Conservation (phyloP, 129 eudicot genomes). For the Centrapalus pauciflorus region DNA sequence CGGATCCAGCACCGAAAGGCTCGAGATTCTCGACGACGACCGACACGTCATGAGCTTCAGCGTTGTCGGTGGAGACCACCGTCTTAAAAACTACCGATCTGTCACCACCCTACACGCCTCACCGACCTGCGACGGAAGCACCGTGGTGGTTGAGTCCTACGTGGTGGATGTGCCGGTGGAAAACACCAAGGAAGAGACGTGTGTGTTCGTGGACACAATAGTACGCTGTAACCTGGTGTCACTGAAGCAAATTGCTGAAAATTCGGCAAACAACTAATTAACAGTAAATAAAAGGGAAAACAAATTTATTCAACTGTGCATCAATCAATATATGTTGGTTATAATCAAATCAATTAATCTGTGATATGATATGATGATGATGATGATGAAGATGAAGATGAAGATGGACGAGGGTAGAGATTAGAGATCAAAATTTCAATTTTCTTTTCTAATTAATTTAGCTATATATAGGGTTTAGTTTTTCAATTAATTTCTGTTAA, state of each 20-base stretch:
- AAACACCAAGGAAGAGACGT: conserved; percentile 80
- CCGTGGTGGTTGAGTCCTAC: conserved; percentile 84
- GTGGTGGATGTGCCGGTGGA: conserved; percentile 83
- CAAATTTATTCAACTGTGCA: conserved; percentile 5
- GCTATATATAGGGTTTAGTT: too few relatives aligned
- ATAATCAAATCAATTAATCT: too few relatives aligned
- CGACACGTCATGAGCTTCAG: conserved; percentile 69
- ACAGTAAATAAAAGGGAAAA: conserved; percentile 2
- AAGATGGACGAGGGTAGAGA: too few relatives aligned
- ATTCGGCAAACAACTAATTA: conserved; percentile 25
- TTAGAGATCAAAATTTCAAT: too few relatives aligned
- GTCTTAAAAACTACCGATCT: conserved; percentile 73
- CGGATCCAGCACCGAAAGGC: conserved; percentile 68
- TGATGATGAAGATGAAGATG: too few relatives aligned
- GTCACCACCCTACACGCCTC: conserved; percentile 62
- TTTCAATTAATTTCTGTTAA: too few relatives aligned
- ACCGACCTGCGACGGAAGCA: conserved; percentile 19
- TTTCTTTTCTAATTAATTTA: too few relatives aligned
- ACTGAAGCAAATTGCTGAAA: conserved; percentile 63
- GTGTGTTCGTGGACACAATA: conserved; percentile 71
- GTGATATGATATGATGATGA: too few relatives aligned
- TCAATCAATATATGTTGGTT: neutral
- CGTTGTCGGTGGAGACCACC: conserved; percentile 75
- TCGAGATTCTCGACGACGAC: conserved; percentile 76
- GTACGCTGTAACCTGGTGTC: conserved; percentile 76